Evolutionary conservation across 2,329 filamentous ascomycete species (phyloP), one percentile per base, ranked within the genome.

Genomic region (Cryphonectria naterciae): DNA sequence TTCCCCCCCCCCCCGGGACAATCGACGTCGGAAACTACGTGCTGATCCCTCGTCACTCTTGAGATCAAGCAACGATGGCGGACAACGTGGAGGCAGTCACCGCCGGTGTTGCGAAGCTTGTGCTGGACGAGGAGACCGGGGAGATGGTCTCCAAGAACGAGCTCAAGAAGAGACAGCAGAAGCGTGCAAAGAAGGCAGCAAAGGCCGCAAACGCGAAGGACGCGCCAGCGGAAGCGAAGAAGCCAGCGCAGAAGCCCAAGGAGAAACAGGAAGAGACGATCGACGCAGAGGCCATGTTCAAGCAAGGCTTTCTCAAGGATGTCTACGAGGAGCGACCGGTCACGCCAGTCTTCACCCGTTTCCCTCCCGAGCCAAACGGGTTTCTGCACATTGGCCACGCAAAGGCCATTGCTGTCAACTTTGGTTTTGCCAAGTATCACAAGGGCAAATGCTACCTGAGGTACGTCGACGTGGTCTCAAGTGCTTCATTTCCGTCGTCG

Each of bases 391-490:
- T 98, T 75, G 95, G 95, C 28, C 96, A 98, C 79, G 93, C 92
- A 74, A 98, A 98, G 84, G 95, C 96, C 32, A 98, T 98, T 80
- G 92, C 94, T 0, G 90, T 98, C 80, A 98, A 98, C 82, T 98
- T 98, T 82, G 95, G 95, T 8, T 98, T 98, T 79, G 95, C 96
- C 19, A 89, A 88, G 77, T 90, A 91, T 78, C 93, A 97, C 79
- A 92, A 92, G 49, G 95, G 95, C 71, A 85, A 91, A 73, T 72
- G 70, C 52, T 72, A 72, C 63, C 58, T 73, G 49, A 70, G 72
- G 70, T 73, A 61, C 4, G 58, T 46, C 13, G 6, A 3, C 17
- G n/a, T 49, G 10, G 37, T n/a, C 13, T 3, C 4, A 6, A 4
- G 19, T 32, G 49, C 28, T 54, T 13, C 7, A 19, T 56, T 41